phyloP scores from a whole-genome alignment of 2,329 filamentous ascomycete species.

The Polychaeton citri region DNA sequence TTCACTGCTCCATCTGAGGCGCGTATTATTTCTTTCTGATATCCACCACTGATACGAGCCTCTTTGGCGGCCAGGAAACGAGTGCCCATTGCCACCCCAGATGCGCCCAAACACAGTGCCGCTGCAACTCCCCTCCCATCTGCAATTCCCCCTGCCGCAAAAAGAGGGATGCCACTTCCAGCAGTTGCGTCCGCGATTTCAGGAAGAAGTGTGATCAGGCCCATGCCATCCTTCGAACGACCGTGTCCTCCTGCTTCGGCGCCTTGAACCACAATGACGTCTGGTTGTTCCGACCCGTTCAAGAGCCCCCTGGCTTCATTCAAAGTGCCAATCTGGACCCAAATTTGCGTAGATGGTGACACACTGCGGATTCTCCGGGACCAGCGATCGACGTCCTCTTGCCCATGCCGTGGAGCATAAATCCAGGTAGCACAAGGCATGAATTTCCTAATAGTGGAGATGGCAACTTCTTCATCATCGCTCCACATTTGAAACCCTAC shows the following conservation, averaged over 20 bases:
- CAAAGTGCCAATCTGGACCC: slow-evolving; percentile 50
- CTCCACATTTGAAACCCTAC: slow-evolving; percentile 50
- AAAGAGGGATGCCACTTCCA: slow-evolving; percentile 8
- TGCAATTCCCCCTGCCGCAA: slow-evolving; percentile 45
- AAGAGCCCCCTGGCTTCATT: slow-evolving; percentile 39
- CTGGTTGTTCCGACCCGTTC: slow-evolving; percentile 30
- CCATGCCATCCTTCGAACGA: slow-evolving; percentile 39
- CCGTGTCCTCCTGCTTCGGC: slow-evolving; percentile 54
- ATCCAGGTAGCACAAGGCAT: slow-evolving; percentile 51
- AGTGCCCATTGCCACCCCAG: slow-evolving; percentile 48
- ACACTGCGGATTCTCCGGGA: slow-evolving; percentile 16
- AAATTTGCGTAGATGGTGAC: slow-evolving; percentile 32
- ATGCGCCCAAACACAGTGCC: slow-evolving; percentile 39
- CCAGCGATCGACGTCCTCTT: slow-evolving; percentile 23
- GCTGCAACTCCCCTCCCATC: slow-evolving; percentile 39
- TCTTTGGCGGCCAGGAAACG: slow-evolving; percentile 43
- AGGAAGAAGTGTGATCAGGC: slow-evolving; percentile 44
- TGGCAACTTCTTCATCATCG: slow-evolving; percentile 25
- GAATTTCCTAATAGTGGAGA: slow-evolving; percentile 36
- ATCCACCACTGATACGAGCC: slow-evolving; percentile 29
- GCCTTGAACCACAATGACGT: slow-evolving; percentile 50
- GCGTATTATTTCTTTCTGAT: slow-evolving; percentile 32
- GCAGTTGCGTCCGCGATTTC: slow-evolving; percentile 40
- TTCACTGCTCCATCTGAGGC: slow-evolving; percentile 37
- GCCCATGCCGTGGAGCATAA: slow-evolving; percentile 43